Evolutionary conservation across 768 basidiomycete genomes (phyloP).

Genomic region (Suillus paluster): DNA sequence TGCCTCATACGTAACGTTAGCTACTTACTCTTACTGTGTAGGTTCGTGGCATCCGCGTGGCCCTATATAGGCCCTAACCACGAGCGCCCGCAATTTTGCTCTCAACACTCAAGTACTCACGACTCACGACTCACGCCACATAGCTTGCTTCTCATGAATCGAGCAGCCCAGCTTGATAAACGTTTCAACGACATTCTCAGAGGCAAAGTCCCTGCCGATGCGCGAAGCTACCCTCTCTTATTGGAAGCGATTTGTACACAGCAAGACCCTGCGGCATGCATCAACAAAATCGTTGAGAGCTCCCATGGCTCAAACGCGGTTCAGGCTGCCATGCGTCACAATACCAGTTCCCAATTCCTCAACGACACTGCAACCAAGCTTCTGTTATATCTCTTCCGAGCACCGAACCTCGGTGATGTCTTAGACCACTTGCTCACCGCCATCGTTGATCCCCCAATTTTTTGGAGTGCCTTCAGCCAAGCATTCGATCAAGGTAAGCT

Average conservation of each 20-base stretch:
- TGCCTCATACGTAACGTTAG: too few relatives aligned
- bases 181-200: conserved; percentile 38
- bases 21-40: not conserved
- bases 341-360: conserved; percentile 43
- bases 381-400: conserved; percentile 42
- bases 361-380: conserved; percentile 45
- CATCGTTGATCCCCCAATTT: conserved; percentile 55
- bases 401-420: conserved; percentile 47
- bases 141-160: conserved; percentile 22
- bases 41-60: not conserved
- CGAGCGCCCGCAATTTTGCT: not conserved
- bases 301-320: conserved; percentile 41
- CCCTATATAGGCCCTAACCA: not conserved
- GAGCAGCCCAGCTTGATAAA: conserved; percentile 35
- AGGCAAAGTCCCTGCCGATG: conserved; percentile 32
- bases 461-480: conserved; percentile 46
- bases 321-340: conserved; percentile 45
- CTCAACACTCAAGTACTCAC: not conserved
- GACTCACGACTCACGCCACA: not conserved
- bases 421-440: conserved; percentile 42
- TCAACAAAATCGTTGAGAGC: conserved; percentile 42
- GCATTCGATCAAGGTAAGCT: conserved; percentile 42
- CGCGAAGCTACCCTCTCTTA: conserved; percentile 39
- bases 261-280: conserved; percentile 41
- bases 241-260: conserved; percentile 51